These are phyloP conservation scores for Taiozyma sp. DNA, from an alignment of 1,139 yeast genomes.

Conservation along the genomic window DNA sequence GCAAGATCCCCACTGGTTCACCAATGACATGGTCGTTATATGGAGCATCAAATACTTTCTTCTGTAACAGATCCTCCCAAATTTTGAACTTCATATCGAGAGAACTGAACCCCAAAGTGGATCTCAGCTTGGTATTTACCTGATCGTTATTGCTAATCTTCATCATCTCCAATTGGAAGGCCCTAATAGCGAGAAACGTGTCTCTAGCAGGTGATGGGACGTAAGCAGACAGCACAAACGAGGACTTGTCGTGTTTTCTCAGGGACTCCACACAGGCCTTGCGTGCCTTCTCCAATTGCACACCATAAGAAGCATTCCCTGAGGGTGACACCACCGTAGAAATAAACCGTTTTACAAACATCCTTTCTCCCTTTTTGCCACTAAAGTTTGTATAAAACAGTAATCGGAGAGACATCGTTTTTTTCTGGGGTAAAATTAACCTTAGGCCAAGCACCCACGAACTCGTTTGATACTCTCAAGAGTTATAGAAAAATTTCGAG, in stretches of 20 bases:
- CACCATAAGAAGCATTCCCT: not conserved
- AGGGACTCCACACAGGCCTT: slow-evolving; percentile 11
- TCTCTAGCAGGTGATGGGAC: slow-evolving; percentile 63
- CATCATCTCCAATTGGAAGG: slow-evolving; percentile 64
- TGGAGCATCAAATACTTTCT: slow-evolving; percentile 38
- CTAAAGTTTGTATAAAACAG: not conserved
- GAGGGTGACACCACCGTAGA: slow-evolving; percentile 1
- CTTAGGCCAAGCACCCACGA: not conserved
- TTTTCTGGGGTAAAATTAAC: not conserved
- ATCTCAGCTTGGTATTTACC: slow-evolving; percentile 17
- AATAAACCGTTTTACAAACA: not conserved
- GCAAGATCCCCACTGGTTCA: slow-evolving; percentile 63
- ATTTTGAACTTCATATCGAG: slow-evolving; percentile 53
- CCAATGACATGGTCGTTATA: slow-evolving; percentile 35
- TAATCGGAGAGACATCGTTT: not conserved
- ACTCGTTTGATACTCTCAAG: not conserved
- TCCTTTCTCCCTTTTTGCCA: not conserved
- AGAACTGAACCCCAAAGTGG: slow-evolving; percentile 39
- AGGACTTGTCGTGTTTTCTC: slow-evolving; percentile 53
- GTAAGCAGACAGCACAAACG: slow-evolving; percentile 62
- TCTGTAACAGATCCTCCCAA: slow-evolving; percentile 50
- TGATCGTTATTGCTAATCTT: slow-evolving; percentile 46
- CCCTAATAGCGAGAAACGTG: slow-evolving; percentile 61
- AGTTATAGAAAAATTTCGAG: not conserved
- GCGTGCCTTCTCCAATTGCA: slow-evolving; percentile 11